Conservation (phyloP, 1,284 basidiomycete genomes). For the Ceratobasidium sp. region DNA sequence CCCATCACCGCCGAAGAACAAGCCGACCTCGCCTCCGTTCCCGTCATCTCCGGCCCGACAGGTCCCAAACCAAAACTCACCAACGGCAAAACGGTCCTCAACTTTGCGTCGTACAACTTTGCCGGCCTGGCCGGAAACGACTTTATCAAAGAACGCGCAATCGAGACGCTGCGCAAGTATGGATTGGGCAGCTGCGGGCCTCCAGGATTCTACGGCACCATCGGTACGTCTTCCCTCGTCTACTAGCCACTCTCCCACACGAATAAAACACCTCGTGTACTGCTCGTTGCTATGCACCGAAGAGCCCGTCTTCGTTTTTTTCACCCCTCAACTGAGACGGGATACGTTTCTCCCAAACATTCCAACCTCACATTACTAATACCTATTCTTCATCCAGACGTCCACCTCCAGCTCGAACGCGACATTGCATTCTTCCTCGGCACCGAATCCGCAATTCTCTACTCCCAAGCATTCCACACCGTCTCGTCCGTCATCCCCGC, state of each 20-base stretch:
- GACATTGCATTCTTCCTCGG: slow-evolving; percentile 93
- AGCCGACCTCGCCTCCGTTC: slow-evolving; percentile 78
- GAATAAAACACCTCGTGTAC: not conserved
- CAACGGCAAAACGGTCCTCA: slow-evolving; percentile 84
- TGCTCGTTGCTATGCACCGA: not conserved
- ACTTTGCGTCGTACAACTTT: slow-evolving; percentile 95
- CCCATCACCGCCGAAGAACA: slow-evolving; percentile 73
- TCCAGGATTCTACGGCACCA: slow-evolving; percentile 96
- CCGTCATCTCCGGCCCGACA: slow-evolving; percentile 83
- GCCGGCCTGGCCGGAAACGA: slow-evolving; percentile 91
- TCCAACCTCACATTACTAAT: not conserved
- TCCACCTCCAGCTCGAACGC: slow-evolving; percentile 90
- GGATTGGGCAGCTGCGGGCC: slow-evolving; percentile 97
- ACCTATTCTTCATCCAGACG: slow-evolving; percentile 68
- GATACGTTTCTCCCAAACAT: slow-evolving; percentile 18
- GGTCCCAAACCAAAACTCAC: slow-evolving; percentile 86
- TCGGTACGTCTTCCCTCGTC: slow-evolving; percentile 68
- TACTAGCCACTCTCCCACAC: slow-evolving; percentile 2
- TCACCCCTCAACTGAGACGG: slow-evolving; percentile 22
- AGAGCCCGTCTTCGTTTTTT: slow-evolving; percentile 16
- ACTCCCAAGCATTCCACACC: slow-evolving; percentile 94
- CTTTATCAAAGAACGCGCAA: slow-evolving; percentile 85
- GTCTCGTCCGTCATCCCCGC: slow-evolving; percentile 96
- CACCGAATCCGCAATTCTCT: slow-evolving; percentile 91
- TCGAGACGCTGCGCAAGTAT: slow-evolving; percentile 90